Percentiles rank a stretch among this genome's conserved stretches.
These are phyloP conservation scores for Fusarium zealandicum DNA, from an alignment of 2,329 filamentous ascomycete genomes.

Conservation along the genomic window DNA sequence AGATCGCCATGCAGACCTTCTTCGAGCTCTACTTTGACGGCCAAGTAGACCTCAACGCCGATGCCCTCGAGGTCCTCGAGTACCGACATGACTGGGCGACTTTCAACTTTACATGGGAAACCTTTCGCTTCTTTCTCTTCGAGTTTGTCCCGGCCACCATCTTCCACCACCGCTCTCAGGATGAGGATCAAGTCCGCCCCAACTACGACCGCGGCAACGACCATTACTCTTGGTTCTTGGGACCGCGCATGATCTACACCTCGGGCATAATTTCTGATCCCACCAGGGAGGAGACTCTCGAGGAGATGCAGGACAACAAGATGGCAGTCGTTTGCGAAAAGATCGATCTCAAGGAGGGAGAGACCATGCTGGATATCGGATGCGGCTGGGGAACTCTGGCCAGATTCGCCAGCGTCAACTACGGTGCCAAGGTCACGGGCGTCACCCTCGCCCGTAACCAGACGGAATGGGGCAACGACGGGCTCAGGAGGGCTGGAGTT, in stretches of 20 bases:
- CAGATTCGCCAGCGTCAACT: slow-evolving; percentile 88
- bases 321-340: slow-evolving; percentile 92
- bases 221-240: slow-evolving; percentile 96
- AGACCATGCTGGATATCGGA: slow-evolving; percentile 87
- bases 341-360: slow-evolving; percentile 79
- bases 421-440: slow-evolving; percentile 82
- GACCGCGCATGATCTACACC: slow-evolving; percentile 97
- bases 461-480: slow-evolving; percentile 91
- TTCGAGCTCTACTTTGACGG: slow-evolving; percentile 95
- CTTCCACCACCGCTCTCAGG: slow-evolving; percentile 87
- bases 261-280: slow-evolving; percentile 88
- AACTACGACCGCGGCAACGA: slow-evolving; percentile 97
- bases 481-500: slow-evolving; percentile 78
- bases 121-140: slow-evolving; percentile 85
- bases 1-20: slow-evolving; percentile 87
- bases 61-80: slow-evolving; percentile 84
- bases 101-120: slow-evolving; percentile 82
- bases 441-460: slow-evolving; percentile 93
- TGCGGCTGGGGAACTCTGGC: slow-evolving; percentile 95
- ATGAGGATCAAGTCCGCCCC: slow-evolving; percentile 93
- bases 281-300: slow-evolving; percentile 85
- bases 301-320: slow-evolving; percentile 97
- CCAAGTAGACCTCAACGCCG: slow-evolving; percentile 90
- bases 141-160: slow-evolving; percentile 85
- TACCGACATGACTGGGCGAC: slow-evolving; percentile 94